Base-by-base conservation (phyloP, 169 alveolate genomes). In the Toxoplasma gondii region DNA sequence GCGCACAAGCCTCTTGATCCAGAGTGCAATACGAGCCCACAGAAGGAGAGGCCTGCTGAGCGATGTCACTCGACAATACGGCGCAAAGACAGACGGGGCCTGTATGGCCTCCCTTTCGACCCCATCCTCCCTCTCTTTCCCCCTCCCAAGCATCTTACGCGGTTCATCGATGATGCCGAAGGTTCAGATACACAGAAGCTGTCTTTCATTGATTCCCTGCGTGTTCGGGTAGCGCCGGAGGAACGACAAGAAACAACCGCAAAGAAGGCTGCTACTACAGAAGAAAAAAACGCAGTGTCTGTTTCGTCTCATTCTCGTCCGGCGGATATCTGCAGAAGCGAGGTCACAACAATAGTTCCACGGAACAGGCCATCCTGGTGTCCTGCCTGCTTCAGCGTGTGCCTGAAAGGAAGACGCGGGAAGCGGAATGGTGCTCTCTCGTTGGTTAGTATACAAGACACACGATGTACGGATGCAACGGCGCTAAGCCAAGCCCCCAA, bases 121-220 rank as follows among this genome's bases (percentile, higher is more conserved):
- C 86, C 49, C 4, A n/a, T 12, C n/a, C 86, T 78, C 39, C 86
- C 86, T 38, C 86, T 78, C 45, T 78, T 78, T n/a, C 86, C 86
- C 29, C 86, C 86, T 36, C 86, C 86, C 1, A 78, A 78, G 86
- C 27, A 24, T 19, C n/a, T 78, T 78, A 29, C 86, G 86, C 86
- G 24, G 39, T n/a, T 78, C 24, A 16, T 78, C 10, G 45, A 19
- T 38, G 49, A 78, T 36, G 86, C 86, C 27, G 86, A 78, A 78
- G n/a, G 43, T 16, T 16, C n/a, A 1, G 29, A 64, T 64, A 27
- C 74, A 10, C 29, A 19, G n/a, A 64, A 1, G 4, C 24, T 64
- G 4, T 19, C 7, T 27, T 4, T 27, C 34, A 64, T 16, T 27
- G n/a, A 22, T 64, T 64, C 74, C 74, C 74, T 16, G 34, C n/a